Base-by-base conservation (phyloP, 441 rosid genomes). In the Hura crepitans region DNA sequence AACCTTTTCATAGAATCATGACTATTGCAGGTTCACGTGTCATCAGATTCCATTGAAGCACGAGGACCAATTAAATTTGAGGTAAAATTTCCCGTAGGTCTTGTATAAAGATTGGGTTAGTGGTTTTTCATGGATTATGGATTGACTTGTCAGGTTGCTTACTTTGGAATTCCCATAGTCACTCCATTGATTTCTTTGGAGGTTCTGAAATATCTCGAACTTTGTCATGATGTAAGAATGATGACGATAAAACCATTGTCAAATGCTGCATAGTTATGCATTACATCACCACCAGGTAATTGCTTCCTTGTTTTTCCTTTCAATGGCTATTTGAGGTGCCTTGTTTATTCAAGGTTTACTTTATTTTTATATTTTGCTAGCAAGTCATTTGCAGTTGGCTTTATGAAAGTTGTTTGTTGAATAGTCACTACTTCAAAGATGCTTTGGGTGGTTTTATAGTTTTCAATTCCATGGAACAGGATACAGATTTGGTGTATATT, bases 211-310 rank as follows among this genome's bases (percentile, higher is more conserved):
- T 95, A 87, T 81, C 99, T 98, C 57, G 92, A 95, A 84, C 98
- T 95, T 79, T 95, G 98, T 81, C 88, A 82, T 68, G 99, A 95
- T 76, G 99, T 92, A 85, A 90, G 98, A 65, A 31, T 62, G 80
- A 25, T 57, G 35, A 68, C 54, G 62, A 67, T 62, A 73, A 2
- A 37, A 51, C 73, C 74, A 64, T 75, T 82, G 74, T 77, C 67
- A 28, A 66, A 27, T 45, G 15, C 31, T 65, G 69, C 49, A 54
- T 74, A 61, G 20, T 74, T 78, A 30, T 80, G 87, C 86, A 92
- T 98, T 92, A 90, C 77, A 92, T 81, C 98, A 81, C 75, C 93
- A 95, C 79, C 98, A 92, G 98, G 99, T 92, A 74, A 71, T 59
- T 54, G 6, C 23, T 55, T 47, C 23, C 37, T 18, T 20, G 37